These are phyloP conservation scores for Populus hybrid DNA, from an alignment of 441 rosid genomes.

Conservation along the genomic window DNA sequence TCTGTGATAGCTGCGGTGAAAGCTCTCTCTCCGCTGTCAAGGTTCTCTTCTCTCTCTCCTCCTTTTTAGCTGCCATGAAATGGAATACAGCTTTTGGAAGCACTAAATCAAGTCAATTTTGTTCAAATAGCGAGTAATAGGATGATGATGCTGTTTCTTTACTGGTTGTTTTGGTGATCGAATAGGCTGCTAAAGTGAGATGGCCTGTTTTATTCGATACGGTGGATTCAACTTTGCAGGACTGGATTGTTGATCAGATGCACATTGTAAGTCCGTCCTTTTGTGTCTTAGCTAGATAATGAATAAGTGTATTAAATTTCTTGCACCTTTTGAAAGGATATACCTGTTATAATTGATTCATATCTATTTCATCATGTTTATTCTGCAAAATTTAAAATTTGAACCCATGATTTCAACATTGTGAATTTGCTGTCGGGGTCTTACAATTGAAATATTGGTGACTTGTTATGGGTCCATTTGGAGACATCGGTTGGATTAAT, in stretches of 20 bases:
- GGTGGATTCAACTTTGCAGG: constrained; percentile 61
- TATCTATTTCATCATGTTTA: neutral
- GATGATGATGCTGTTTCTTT: neutral
- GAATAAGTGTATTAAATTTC: neutral
- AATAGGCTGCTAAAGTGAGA: constrained; percentile 78
- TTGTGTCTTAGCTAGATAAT: neutral
- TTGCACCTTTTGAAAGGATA: neutral
- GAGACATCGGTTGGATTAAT: no score
- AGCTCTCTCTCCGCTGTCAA: constrained; percentile 92
- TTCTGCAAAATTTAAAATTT: neutral
- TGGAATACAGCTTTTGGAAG: neutral
- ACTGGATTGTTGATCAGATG: constrained; percentile 91
- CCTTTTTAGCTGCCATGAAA: constrained; percentile 6
- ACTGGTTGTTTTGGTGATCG: neutral
- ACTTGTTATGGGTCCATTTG: no score
- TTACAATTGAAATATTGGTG: no score
- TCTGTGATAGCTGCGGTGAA: constrained; percentile 92
- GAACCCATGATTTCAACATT: no score
- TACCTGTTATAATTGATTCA: neutral
- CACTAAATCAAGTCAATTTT: neutral
- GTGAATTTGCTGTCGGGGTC: no score
- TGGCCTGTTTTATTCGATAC: constrained; percentile 74
- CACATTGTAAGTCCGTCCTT: constrained; percentile 40
- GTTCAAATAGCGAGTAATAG: no score
- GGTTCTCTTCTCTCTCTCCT: constrained; percentile 27